Evolutionary conservation across 140 eudicot genomes (phyloP), one percentile per base, ranked within the genome.

Genomic region (Erigeron philadelphicus): DNA sequence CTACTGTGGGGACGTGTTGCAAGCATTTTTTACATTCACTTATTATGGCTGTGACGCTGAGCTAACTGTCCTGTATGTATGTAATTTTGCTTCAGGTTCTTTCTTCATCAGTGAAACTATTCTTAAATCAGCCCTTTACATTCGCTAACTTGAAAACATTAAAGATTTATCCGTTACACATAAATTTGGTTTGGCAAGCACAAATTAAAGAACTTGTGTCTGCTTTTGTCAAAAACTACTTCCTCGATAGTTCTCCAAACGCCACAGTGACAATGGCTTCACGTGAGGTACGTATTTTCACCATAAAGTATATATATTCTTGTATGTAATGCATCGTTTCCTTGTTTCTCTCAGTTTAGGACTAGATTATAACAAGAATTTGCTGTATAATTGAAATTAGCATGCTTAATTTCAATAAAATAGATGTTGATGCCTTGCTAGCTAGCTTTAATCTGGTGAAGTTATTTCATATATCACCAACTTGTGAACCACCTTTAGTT

Each of bases 221-320:
- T 47, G n/a, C 53, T 47, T 6, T 47, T 10, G 53, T 47, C 7
- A n/a, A 47, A 47, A 47, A 47, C 53, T 47, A 5, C n/a, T 47
- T 47, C 53, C 53, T 47, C 3, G 53, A 12, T 10, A 9, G 56
- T 47, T 75, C 74, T 67, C 55, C 74, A 66, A 21, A 57, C 19
- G 79, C 57, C 70, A 58, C 68, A 0, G 40, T 59, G 10, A 61
- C 79, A 59, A 15, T 46, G 79, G 74, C 68, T 46, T 43, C 68
- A 47, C 59, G 19, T 1, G 38, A 75, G 74, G 79, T 66, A 21
- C 25, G 25, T 21, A 73, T 61, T 13, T 55, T 52, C 72, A 21
- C 48, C 44, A 2, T 38, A 52, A 10, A 60, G 19, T 54, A 41
- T 53, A 21, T 21, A 21, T 21, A 42, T 19, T 53, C 40, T 17